Base-by-base conservation (phyloP, 2,329 filamentous ascomycete genomes). In the Phialophora expanda region DNA sequence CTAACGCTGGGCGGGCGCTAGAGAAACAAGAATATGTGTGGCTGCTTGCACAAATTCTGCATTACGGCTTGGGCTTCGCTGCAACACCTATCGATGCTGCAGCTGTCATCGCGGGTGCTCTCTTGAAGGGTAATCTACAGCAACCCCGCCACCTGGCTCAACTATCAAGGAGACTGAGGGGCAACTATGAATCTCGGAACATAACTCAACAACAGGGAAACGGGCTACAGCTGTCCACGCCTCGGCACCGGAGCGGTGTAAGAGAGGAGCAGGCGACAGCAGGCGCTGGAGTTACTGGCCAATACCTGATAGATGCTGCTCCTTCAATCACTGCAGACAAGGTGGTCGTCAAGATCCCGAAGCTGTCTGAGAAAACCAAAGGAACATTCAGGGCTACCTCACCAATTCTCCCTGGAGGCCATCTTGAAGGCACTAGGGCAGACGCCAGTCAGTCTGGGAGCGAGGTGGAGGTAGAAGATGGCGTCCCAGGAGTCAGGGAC, bases 1-100 rank as follows among this genome's bases (percentile, higher is more conserved):
- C 48, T 12, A 61, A 61, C 9, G 48, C 46, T 24, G 11, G 44
- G 44, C 60, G 53, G 12, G 32, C 50, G 6, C 22, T 56, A 14
- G 30, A 56, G 6, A 44, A 20, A 30, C 58, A 61, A 41, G 60
- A 56, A 30, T 62, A 44, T 20, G 28, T 56, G 17, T 62, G 60
- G 51, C 50, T 48, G 20, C 24, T 62, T 14, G 22, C 60, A 14
- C 60, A 62, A 50, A 20, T 55, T 17, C 34, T 62, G 22, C 60
- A 62, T 12, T 62, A 62, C 38, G 20, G 50, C 11, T 48, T 62
- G 24, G 50, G 38, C 12, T 55, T 55, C 20, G 50, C 60, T 5
- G 12, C 24, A 20, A 62, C 60, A 38, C 32, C 32, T 26, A 24
- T 44, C 5, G 51, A 62, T 56, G 58, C 58, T 3, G 14, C 46